Evolutionary conservation across 805 yeast genomes (phyloP), one percentile per base, ranked within the genome.

Genomic region (Komagataella populi): DNA sequence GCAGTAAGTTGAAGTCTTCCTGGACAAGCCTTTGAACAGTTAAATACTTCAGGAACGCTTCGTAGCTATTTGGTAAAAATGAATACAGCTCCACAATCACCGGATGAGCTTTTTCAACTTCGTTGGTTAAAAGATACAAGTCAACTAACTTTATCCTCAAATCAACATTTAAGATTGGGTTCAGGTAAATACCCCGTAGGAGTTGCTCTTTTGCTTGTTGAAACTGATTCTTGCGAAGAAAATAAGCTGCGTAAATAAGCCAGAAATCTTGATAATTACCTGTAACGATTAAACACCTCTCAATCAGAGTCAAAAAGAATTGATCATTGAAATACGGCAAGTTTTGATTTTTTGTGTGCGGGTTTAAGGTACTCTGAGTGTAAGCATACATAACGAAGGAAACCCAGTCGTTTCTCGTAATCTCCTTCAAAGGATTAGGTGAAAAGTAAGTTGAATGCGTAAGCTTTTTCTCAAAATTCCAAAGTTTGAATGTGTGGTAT

Each of bases 381-480:
- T 46, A 39, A 6, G 50, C 57, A 52, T 70, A 77, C 55, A 73
- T 73, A 44, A 84, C 57, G 61, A 83, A 87, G 24, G 68, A 62
- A 50, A 72, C 76, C 80, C 95, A 84, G 56, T 84, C 85, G 59
- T 60, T 54, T 62, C 74, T 55, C 55, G 61, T 48, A 23, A 65
- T 56, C 39, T 61, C 55, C 16, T 17, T 8, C 23, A 44, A n/a
- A 6, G 71, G 72, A 7, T 63, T 54, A 6, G 60, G 55, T 30
- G 39, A 30, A 10, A 30, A 30, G 39, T 30, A 30, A 8, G 10
- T 30, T 30, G 39, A 30, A 30, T 30, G 39, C 14, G 39, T 30
- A 6, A 79, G 56, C 1, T 61, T 59, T 52, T 70, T 69, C 54
- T 82, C 87, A 61, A 60, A 81, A 6, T 65, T 61, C 60, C 70